phyloP scores from a whole-genome alignment of 176 grass and related monocot species.

The Oropetium thomaeum region DNA sequence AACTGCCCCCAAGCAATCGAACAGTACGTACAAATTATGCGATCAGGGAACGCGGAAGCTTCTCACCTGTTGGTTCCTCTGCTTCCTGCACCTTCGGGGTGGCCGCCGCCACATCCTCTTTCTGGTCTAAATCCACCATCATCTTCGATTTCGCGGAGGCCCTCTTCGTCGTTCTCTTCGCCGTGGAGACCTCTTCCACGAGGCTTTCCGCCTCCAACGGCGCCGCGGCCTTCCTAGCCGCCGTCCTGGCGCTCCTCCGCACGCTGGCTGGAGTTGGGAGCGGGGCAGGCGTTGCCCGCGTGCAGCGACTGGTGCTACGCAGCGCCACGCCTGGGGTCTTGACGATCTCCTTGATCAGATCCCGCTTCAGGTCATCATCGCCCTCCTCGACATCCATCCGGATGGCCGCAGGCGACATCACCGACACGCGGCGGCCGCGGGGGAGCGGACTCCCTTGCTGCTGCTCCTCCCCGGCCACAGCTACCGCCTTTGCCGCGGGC shows the following conservation, averaged over 20 bases:
- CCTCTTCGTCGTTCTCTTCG: conserved; percentile 5
- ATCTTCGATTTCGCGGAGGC: conserved; percentile 24
- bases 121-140: conserved; percentile 33
- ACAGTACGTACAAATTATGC: background rate
- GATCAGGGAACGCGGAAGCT: background rate
- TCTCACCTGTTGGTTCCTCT: conserved; percentile 36
- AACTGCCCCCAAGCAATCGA: background rate
- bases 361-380: conserved; percentile 41
- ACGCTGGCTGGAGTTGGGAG: conserved; percentile 16
- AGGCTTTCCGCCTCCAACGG: background rate
- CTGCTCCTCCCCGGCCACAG: background rate
- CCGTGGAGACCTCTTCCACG: conserved; percentile 16
- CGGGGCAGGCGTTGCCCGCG: conserved; percentile 3
- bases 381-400: conserved; percentile 41
- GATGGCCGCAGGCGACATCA: conserved; percentile 48
- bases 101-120: conserved; percentile 18
- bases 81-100: conserved; percentile 16
- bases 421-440: conserved; percentile 46
- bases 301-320: conserved; percentile 36
- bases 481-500: conserved; percentile 1
- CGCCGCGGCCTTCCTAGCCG: conserved; percentile 13
- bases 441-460: conserved; percentile 43
- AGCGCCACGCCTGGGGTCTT: conserved; percentile 37
- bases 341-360: conserved; percentile 37
- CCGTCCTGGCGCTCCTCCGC: background rate